Evolutionary conservation across 306 rosid species (phyloP), one percentile per base, ranked within the genome.

Genomic region (Bauhinia variegata): DNA sequence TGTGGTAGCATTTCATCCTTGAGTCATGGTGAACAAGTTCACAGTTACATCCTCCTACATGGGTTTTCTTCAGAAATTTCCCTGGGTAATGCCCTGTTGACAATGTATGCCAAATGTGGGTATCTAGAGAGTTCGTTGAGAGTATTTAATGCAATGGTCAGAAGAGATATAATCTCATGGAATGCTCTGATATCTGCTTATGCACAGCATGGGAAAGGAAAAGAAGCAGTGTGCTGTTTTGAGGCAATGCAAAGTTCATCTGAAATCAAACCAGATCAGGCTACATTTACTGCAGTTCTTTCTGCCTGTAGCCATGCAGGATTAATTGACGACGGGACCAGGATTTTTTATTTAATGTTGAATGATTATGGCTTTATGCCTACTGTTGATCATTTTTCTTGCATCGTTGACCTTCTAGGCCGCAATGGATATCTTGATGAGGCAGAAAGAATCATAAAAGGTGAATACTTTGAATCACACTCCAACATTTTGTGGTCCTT

Each of bases 251-350:
- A 59, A 60, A 74, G 55, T 68, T 59, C 80, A 7, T 60, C 77
- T 55, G 71, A 43, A 53, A 50, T 76, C 59, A 69, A 78, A 82
- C 95, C 95, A 62, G 96, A 90, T 58, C 76, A 68, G 3, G 88
- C 87, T 52, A 87, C 96, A 54, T 87, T 90, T 44, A 90, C 86
- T 18, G 83, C 88, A 34, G 80, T 87, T 76, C 91, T 90, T 78
- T 83, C 91, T 19, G 91, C 95, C 38, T 90, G 91, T 76, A 90
- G 95, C 56, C 96, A 85, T 61, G 75, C 89, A 4, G 91, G 96
- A 61, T 80, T 91, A 63, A 87, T 88, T 17, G 76, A 81, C 23
- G 88, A 84, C 32, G 95, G 89, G 19, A 37, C 79, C 65, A 65
- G 50, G 69, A 74, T 88, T 72, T 88, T 91, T 32, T 54, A 83